Conservation (phyloP, 2,329 filamentous ascomycete species). For the Coniochaeta ligniaria region DNA sequence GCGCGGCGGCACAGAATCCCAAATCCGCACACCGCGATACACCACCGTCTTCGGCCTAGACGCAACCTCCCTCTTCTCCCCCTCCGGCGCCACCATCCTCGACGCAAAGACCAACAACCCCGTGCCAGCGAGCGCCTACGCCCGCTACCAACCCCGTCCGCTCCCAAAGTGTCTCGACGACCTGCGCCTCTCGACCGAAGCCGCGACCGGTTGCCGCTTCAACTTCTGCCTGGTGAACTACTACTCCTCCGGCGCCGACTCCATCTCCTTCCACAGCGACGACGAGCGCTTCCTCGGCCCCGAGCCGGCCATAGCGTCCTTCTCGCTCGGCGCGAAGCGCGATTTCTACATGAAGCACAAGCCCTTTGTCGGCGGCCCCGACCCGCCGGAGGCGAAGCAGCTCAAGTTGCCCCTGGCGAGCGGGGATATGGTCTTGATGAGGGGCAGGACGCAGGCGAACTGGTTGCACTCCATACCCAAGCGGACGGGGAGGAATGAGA, state of each 20-base stretch:
- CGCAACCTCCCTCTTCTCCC: conserved; percentile 53
- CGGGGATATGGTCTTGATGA: conserved; percentile 77
- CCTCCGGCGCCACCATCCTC: conserved; percentile 28
- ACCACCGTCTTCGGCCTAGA: conserved; percentile 53
- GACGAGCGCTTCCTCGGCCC: conserved; percentile 70
- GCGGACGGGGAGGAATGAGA: conserved; percentile 54
- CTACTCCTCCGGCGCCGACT: conserved; percentile 69
- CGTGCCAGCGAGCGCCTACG: conserved; percentile 48
- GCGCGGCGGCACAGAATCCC: conserved; percentile 53
- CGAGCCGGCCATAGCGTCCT: conserved; percentile 66
- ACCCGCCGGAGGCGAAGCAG: conserved; percentile 29
- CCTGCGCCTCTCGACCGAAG: conserved; percentile 56
- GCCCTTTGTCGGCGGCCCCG: conserved; percentile 41
- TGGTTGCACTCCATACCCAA: conserved; percentile 79
- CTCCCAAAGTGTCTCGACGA: conserved; percentile 63
- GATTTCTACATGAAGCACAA: conserved; percentile 81
- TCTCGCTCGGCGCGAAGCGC: conserved; percentile 63
- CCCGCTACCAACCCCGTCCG: conserved; percentile 55
- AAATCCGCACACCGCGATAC: conserved; percentile 48
- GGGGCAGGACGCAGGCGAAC: conserved; percentile 63
- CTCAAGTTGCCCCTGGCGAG: conserved; percentile 49
- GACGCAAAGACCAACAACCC: conserved; percentile 32
- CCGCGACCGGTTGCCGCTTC: conserved; percentile 57
- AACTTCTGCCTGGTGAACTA: conserved; percentile 82
- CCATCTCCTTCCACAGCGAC: conserved; percentile 73